These are phyloP conservation scores for Ophiosphaerella korrae DNA, from an alignment of 2,329 filamentous ascomycete species.

Conservation along the genomic window DNA sequence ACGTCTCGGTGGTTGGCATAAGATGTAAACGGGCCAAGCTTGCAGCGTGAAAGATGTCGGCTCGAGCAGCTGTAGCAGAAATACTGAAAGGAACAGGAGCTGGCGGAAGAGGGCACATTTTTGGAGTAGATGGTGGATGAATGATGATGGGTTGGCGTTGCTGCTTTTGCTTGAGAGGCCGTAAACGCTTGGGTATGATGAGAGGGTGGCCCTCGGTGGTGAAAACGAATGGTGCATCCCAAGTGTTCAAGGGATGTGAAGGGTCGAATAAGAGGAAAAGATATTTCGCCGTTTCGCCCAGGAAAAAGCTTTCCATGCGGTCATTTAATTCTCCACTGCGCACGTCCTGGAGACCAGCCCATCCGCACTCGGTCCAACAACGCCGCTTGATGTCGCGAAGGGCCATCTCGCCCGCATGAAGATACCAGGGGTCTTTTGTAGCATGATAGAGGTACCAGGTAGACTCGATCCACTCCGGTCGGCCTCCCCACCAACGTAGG, in stretches of 20 bases:
- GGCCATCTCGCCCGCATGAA: constrained; percentile 95
- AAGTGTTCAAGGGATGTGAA: constrained; percentile 81
- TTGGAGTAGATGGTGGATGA: constrained; percentile 38
- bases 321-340: constrained; percentile 80
- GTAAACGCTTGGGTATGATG: constrained; percentile 67
- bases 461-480: constrained; percentile 96
- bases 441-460: constrained; percentile 95
- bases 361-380: constrained; percentile 90
- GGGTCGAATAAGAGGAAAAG: constrained; percentile 89
- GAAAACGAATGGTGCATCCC: constrained; percentile 90
- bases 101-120: constrained; percentile 70
- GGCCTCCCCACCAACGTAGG: constrained; percentile 91
- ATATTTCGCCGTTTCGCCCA: constrained; percentile 96
- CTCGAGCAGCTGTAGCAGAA: constrained; percentile 78
- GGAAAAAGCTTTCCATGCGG: constrained; percentile 98
- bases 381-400: constrained; percentile 83
- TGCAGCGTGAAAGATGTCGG: constrained; percentile 87
- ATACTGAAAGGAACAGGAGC: constrained; percentile 68
- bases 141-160: constrained; percentile 1
- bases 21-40: constrained; percentile 81
- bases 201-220: constrained; percentile 95
- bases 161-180: constrained; percentile 20
- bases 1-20: constrained; percentile 64
- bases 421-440: constrained; percentile 93
- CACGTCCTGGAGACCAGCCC: constrained; percentile 75